Evolutionary conservation across 2,329 filamentous ascomycete species (phyloP).

Genomic region (Diaporthe sp.): DNA sequence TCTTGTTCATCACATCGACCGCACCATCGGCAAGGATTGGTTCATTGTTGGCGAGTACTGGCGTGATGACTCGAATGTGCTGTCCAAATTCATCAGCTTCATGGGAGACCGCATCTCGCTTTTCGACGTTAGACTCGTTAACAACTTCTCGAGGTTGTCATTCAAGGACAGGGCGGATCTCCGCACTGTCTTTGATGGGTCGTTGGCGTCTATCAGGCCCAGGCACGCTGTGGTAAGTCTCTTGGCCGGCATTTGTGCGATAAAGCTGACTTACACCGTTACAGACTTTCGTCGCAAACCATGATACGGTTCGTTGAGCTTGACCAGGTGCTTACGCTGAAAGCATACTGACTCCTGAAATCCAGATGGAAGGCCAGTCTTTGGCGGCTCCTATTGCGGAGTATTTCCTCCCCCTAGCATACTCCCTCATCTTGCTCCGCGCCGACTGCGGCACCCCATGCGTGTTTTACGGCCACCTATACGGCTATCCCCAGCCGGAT

Average conservation of each 20-base stretch:
- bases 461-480: conserved; percentile 77
- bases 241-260: neutral
- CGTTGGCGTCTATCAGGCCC: conserved; percentile 63
- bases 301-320: conserved; percentile 64
- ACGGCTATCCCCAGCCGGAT: conserved; percentile 66
- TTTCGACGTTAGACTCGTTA: conserved; percentile 74
- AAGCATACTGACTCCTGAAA: neutral
- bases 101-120: conserved; percentile 67
- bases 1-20: conserved; percentile 42
- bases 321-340: too few species aligned
- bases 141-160: conserved; percentile 71
- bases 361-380: conserved; percentile 55
- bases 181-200: conserved; percentile 67
- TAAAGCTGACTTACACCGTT: neutral
- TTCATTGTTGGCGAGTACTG: conserved; percentile 79
- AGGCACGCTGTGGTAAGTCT: conserved; percentile 65
- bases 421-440: conserved; percentile 74
- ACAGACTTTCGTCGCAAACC: conserved; percentile 73
- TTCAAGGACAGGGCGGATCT: conserved; percentile 65
- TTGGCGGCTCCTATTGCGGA: conserved; percentile 68
- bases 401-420: conserved; percentile 75
- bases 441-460: conserved; percentile 69
- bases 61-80: conserved; percentile 65
- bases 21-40: conserved; percentile 57
- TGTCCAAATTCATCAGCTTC: conserved; percentile 66